phyloP scores from a whole-genome alignment of 371 early-diverging fungal genomes.

The Conidiobolus coronatus region DNA sequence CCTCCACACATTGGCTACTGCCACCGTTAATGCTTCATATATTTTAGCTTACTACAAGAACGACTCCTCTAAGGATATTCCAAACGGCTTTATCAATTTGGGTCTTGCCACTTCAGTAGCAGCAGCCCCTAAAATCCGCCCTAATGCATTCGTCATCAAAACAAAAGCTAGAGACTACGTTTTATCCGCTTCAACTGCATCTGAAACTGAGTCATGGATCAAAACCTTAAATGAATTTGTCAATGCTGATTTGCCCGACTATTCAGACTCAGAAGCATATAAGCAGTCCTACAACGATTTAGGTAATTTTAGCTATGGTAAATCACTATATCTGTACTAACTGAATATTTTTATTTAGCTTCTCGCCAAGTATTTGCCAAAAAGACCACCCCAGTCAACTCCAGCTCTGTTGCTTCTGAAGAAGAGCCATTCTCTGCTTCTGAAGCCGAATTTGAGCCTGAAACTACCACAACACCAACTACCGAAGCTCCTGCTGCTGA shows the following conservation, averaged over 20 bases:
- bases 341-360: too few species aligned
- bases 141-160: constrained; percentile 14
- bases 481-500: background rate
- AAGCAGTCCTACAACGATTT: constrained; percentile 2
- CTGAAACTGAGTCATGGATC: constrained; percentile 16
- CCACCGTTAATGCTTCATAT: constrained; percentile 15
- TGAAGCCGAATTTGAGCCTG: constrained; percentile 3
- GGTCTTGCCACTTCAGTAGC: constrained; percentile 13
- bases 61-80: constrained; percentile 11
- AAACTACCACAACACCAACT: background rate
- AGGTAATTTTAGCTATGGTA: background rate
- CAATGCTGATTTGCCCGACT: background rate
- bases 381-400: background rate
- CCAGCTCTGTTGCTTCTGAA: background rate
- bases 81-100: constrained; percentile 18
- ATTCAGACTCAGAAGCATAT: constrained; percentile 3
- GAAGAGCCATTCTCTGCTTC: constrained; percentile 5
- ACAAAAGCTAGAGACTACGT: constrained; percentile 15
- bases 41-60: constrained; percentile 16
- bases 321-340: background rate
- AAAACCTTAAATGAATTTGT: constrained; percentile 10
- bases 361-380: background rate
- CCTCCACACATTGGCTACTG: constrained; percentile 16
- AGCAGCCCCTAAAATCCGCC: constrained; percentile 12
- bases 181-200: constrained; percentile 13